These are phyloP conservation scores for Massarina eburnea DNA, from an alignment of 2,329 filamentous ascomycete genomes.

Conservation along the genomic window DNA sequence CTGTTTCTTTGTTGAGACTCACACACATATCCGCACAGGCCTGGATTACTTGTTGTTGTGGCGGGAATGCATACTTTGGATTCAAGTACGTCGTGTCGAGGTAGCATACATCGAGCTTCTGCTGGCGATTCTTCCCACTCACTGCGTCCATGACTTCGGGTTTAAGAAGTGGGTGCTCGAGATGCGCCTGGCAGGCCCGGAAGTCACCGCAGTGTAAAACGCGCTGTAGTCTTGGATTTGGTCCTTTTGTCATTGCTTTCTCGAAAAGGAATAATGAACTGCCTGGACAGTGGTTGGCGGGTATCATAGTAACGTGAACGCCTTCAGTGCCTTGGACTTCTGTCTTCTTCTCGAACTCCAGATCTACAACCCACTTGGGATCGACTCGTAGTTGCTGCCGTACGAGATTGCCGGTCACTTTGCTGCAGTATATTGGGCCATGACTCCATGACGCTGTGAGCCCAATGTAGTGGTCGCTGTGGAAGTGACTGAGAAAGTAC, in stretches of 20 bases:
- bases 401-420: conserved; percentile 86
- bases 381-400: conserved; percentile 83
- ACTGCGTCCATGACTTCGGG: conserved; percentile 72
- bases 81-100: conserved; percentile 97
- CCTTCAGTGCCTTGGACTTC: conserved; percentile 82
- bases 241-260: conserved; percentile 66
- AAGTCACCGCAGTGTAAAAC: conserved; percentile 97
- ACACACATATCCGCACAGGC: conserved; percentile 87
- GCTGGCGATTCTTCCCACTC: conserved; percentile 72
- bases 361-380: conserved; percentile 77
- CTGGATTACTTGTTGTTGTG: conserved; percentile 81
- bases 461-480: conserved; percentile 96
- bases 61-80: conserved; percentile 91
- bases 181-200: conserved; percentile 80
- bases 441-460: conserved; percentile 86
- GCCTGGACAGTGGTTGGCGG: conserved; percentile 94
- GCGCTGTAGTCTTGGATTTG: conserved; percentile 66
- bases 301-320: conserved; percentile 88
- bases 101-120: conserved; percentile 93
- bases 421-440: conserved; percentile 95
- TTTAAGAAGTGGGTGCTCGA: conserved; percentile 77
- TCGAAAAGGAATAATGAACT: conserved; percentile 93
- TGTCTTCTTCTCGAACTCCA: conserved; percentile 80
- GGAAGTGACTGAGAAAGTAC: conserved; percentile 97
- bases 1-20: conserved; percentile 68